Evolutionary conservation across 805 yeast species (phyloP), one percentile per base, ranked within the genome.

Genomic region (Aciculoconidium aculeatum): DNA sequence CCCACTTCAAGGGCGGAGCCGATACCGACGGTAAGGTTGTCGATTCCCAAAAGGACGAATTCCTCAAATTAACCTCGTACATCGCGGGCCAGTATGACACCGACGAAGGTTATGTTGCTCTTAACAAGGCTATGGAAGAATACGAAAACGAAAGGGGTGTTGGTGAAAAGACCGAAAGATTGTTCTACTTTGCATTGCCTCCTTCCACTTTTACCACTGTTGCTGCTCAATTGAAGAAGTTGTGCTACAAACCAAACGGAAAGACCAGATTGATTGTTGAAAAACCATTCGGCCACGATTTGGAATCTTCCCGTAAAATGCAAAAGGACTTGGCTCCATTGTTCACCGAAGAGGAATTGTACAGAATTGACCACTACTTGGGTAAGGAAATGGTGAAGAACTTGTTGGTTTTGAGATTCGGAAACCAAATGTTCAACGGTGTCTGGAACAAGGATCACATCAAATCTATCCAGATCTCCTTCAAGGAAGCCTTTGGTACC

Each of bases 341-440:
- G 28, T 90, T 88, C 75, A 60, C 74, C 15, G 98, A 92, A 61
- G 88, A 81, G 4, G 97, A 92, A 65, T 67, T 90, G 27, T 92
- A 73, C 69, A 80, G 98, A 67, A 92, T 92, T 47, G 98, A 92
- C 63, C 98, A 92, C 62, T 92, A 92, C 56, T 70, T 92, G 47
- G 98, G 98, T 44, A 92, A 92, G 65, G 98, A 92, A 65, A 77
- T 92, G 88, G 97, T 92, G 34, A 92, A 90, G 70, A 92, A 90
- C 67, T 68, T 92, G 49, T 61, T 86, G 35, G 86, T 87, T 19
- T 66, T 88, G 48, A 76, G 98, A 52, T 92, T 92, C 51, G 95
- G 94, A 44, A 92, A 92, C 63, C 79, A 80, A 52, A 75, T 90
- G 57, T 68, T 92, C 51, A 74, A 74, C 49, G 85, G 94, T n/a